Percentiles rank a stretch among this genome's conserved stretches.
Evolutionary conservation across 306 rosid genomes (phyloP).

Genomic region (Rubus parviflorus): DNA sequence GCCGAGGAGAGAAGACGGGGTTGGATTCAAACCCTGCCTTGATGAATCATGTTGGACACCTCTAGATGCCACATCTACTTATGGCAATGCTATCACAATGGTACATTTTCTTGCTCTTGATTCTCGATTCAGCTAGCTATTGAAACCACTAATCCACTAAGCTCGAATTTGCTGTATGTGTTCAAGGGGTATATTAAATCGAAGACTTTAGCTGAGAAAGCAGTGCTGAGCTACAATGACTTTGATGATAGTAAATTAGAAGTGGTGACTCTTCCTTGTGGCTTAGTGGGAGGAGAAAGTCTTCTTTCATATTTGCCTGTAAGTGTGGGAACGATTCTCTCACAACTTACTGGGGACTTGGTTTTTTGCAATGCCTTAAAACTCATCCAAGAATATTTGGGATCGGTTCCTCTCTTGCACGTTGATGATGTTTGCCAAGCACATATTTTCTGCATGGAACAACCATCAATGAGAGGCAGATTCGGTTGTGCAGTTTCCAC

Average conservation of each 20-base stretch:
- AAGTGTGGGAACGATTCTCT: conserved; percentile 2
- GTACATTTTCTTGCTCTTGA: conserved; percentile 6
- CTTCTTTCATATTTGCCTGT: background rate
- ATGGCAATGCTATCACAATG: background rate
- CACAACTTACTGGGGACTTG: conserved; percentile 31
- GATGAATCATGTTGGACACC: conserved; percentile 64
- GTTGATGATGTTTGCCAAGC: conserved; percentile 51
- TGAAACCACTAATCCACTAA: background rate
- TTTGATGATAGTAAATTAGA: conserved; percentile 29
- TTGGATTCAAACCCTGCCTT: conserved; percentile 26
- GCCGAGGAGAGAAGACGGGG: conserved; percentile 38
- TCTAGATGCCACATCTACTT: conserved; percentile 20
- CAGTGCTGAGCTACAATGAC: conserved; percentile 27
- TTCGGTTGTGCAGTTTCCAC: conserved; percentile 32
- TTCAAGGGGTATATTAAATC: conserved; percentile 36
- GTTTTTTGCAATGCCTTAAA: background rate
- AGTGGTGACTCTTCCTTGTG: conserved; percentile 48
- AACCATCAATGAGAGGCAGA: conserved; percentile 43
- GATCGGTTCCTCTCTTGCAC: conserved; percentile 40
- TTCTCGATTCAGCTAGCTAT: background rate
- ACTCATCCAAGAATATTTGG: conserved; percentile 29
- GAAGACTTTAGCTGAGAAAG: conserved; percentile 50
- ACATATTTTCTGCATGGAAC: conserved; percentile 47
- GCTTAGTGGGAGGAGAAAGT: conserved; percentile 49
- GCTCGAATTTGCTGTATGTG: background rate